phyloP scores from a whole-genome alignment of 2,329 filamentous ascomycete species.

The Talaromyces funiculosus region DNA sequence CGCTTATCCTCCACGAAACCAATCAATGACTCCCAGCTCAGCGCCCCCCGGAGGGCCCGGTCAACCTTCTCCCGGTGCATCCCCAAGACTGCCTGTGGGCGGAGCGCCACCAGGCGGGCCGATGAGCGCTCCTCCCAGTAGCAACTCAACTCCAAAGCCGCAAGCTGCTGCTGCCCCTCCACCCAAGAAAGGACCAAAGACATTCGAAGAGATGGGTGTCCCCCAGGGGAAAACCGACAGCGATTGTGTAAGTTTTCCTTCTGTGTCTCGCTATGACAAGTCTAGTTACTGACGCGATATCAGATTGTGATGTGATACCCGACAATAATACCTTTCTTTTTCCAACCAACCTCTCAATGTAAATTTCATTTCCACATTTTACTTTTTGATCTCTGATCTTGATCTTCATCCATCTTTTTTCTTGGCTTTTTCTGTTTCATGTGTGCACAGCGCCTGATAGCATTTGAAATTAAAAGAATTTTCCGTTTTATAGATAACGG shows the following conservation, averaged over 20 bases:
- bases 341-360: constrained; percentile 6
- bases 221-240: constrained; percentile 74
- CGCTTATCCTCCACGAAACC: constrained; percentile 29
- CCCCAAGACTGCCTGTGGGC: constrained; percentile 23
- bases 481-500: background rate
- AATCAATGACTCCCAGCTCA: constrained; percentile 22
- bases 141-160: constrained; percentile 19
- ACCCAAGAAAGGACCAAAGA: constrained; percentile 75
- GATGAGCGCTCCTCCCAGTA: constrained; percentile 7
- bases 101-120: constrained; percentile 11
- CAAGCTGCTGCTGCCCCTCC: constrained; percentile 22
- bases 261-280: background rate
- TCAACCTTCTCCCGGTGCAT: constrained; percentile 36
- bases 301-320: constrained; percentile 42
- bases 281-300: background rate
- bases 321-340: constrained; percentile 12
- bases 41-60: constrained; percentile 18
- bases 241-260: constrained; percentile 73
- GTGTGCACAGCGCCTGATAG: constrained; percentile 15
- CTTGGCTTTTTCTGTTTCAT: constrained; percentile 15
- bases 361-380: background rate
- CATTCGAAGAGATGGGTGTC: constrained; percentile 98
- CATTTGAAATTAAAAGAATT: constrained; percentile 11
- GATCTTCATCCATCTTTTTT: constrained; percentile 16
- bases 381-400: background rate